Base-by-base conservation (phyloP, 208 protist genomes). In the Crithidia fasciculata region DNA sequence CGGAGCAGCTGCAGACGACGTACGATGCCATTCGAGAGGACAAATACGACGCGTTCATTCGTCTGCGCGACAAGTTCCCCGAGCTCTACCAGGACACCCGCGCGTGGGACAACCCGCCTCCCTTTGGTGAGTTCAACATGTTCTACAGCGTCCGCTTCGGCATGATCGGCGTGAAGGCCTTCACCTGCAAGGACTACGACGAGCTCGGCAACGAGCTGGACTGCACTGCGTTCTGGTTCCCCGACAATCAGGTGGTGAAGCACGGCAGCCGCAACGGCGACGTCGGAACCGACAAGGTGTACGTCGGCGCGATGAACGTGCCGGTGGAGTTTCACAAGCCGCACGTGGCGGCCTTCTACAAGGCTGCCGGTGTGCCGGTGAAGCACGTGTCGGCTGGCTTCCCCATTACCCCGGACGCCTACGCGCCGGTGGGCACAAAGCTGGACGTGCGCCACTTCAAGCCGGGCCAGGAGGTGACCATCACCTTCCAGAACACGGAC, bases 81-180 rank as follows among this genome's bases (percentile, higher is more conserved):
- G 91, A 97, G 77, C 84, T 97, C 43, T 97, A 97, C 71, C 92
- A 97, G 65, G 94, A 97, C 80, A 97, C 94, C 7, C 83, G 72
- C 36, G 85, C 89, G 5, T 98, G 95, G 95, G 90, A 97, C 80
- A 96, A 96, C 73, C 95, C 95, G 53, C 93, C 93, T 12, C 91
- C 95, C 8, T 98, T 96, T 82, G 95, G 95, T 16, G 93, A 97
- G 77, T 98, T 97, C 71, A 97, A 98, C 82, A 95, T 96, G 91
- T 96, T 96, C 67, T 98, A 97, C 73, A 96, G 90, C n/a, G 91
- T 96, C 15, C 81, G 95, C 53, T 93, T 97, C 74, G 95, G 95
- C 43, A 92, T 98, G 89, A 69, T 98, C 60, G 95, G 95, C 39
- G 82, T 96, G 10, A 97, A 97, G 65, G 95, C 79, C 0, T 96